These are phyloP conservation scores for Aspergillus indologenus DNA, from an alignment of 495 filamentous ascomycete species.

Conservation along the genomic window DNA sequence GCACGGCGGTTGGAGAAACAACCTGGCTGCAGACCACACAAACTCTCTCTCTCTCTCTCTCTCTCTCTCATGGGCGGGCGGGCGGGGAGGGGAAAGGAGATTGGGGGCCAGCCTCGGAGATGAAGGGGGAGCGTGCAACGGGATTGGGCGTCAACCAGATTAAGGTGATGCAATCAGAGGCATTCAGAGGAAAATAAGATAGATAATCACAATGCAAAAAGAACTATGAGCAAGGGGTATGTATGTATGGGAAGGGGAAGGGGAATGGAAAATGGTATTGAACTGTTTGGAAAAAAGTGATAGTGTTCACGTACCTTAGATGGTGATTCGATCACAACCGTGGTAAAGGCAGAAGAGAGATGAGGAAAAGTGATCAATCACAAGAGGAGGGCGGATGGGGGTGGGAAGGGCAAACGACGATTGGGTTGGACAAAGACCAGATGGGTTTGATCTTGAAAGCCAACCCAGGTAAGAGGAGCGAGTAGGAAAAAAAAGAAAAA, in stretches of 20 bases:
- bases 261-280: constrained; percentile 7
- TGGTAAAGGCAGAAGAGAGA: constrained; percentile 19
- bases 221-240: constrained; percentile 12
- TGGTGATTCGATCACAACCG: constrained; percentile 28
- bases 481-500: constrained; percentile 27
- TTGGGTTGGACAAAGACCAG: constrained; percentile 23
- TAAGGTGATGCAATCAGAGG: constrained; percentile 10
- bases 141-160: constrained; percentile 13
- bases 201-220: constrained; percentile 22
- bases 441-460: constrained; percentile 19
- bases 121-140: constrained; percentile 8
- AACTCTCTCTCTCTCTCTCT: no score
- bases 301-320: constrained; percentile 24
- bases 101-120: constrained; percentile 16
- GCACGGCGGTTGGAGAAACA: constrained; percentile 12
- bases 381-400: constrained; percentile 22
- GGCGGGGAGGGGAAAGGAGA: constrained; percentile 13
- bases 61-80: not conserved
- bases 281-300: not conserved
- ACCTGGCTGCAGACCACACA: constrained; percentile 1
- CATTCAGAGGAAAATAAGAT: constrained; percentile 16
- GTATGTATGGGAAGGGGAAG: no score
- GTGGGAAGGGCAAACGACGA: constrained; percentile 17
- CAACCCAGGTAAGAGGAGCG: constrained; percentile 12
- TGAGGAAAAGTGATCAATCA: constrained; percentile 23